A percentile compares a stretch with the other conserved stretches of the same genome.
These are phyloP conservation scores for Meredithiella fracta DNA, from an alignment of 2,329 filamentous ascomycete genomes.

Conservation along the genomic window DNA sequence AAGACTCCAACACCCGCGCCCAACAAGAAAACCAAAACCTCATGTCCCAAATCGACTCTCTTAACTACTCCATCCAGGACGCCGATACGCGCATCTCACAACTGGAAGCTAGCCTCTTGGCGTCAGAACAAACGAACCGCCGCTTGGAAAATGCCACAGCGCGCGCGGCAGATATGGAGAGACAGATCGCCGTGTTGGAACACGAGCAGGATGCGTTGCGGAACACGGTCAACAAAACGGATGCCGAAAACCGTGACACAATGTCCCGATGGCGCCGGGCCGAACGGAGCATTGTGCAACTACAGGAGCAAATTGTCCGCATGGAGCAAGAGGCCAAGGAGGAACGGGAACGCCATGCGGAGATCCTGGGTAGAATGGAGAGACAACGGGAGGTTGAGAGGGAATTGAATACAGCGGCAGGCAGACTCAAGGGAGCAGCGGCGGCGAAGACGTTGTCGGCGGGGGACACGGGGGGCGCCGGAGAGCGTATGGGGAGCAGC, in stretches of 20 bases:
- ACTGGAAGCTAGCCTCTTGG: constrained; percentile 59
- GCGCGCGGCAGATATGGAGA: constrained; percentile 63
- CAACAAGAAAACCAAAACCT: constrained; percentile 71
- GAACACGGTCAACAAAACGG: constrained; percentile 45
- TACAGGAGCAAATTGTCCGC: constrained; percentile 75
- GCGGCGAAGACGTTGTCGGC: constrained; percentile 42
- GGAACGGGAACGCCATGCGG: constrained; percentile 65
- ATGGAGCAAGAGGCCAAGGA: constrained; percentile 72
- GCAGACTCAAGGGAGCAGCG: constrained; percentile 65
- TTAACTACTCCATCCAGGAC: constrained; percentile 64
- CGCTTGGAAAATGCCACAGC: constrained; percentile 57
- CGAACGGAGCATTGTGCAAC: constrained; percentile 57
- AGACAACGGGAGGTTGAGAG: constrained; percentile 65
- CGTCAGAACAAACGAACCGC: constrained; percentile 61
- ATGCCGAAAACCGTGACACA: constrained; percentile 62
- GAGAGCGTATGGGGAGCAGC: constrained; percentile 19
- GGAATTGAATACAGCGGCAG: constrained; percentile 64
- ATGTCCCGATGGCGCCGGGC: constrained; percentile 73
- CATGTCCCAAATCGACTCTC: constrained; percentile 64
- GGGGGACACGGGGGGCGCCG: constrained; percentile 19
- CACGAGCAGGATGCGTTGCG: constrained; percentile 63
- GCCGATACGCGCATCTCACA: constrained; percentile 66
- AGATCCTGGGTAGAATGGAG: constrained; percentile 71
- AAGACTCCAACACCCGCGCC: constrained; percentile 58
- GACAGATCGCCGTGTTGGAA: constrained; percentile 64